Percentiles rank a stretch among this genome's conserved stretches.
phyloP scores from a whole-genome alignment of 2,329 filamentous ascomycete genomes.

The Aulographum hederae region DNA sequence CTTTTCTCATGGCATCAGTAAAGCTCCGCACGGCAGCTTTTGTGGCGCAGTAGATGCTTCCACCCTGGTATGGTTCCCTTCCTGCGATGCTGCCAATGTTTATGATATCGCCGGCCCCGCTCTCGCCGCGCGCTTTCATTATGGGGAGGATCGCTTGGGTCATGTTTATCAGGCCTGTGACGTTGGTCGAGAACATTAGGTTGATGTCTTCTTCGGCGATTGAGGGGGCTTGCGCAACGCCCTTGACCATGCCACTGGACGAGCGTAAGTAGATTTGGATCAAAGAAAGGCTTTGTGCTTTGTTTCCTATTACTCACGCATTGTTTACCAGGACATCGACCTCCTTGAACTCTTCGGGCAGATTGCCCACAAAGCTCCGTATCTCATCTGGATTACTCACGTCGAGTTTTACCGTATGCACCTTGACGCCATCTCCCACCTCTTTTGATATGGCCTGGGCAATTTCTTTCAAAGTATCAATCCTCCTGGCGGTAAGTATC shows the following conservation, averaged over 20 bases:
- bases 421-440: constrained; percentile 62
- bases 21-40: constrained; percentile 80
- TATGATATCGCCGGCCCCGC: constrained; percentile 80
- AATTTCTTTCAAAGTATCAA: constrained; percentile 60
- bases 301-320: constrained; percentile 46
- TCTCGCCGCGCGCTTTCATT: constrained; percentile 51
- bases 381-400: constrained; percentile 67
- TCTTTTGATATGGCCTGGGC: constrained; percentile 60
- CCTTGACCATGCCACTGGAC: constrained; percentile 66
- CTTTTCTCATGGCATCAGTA: constrained; percentile 64
- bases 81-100: constrained; percentile 91
- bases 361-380: constrained; percentile 46
- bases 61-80: constrained; percentile 67
- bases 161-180: constrained; percentile 89
- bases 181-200: constrained; percentile 82
- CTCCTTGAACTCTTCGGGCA: constrained; percentile 68
- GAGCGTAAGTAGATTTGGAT: not conserved
- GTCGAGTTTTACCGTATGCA: constrained; percentile 70
- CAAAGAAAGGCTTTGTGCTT: not conserved
- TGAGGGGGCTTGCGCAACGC: constrained; percentile 47
- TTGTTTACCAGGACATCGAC: constrained; percentile 92
- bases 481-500: constrained; percentile 71
- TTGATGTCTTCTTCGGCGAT: constrained; percentile 1
- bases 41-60: constrained; percentile 82
- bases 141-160: constrained; percentile 77